These are phyloP conservation scores for Aurantiochytrium sp. DNA, from an alignment of 108 stramenopile species.

Conservation along the genomic window DNA sequence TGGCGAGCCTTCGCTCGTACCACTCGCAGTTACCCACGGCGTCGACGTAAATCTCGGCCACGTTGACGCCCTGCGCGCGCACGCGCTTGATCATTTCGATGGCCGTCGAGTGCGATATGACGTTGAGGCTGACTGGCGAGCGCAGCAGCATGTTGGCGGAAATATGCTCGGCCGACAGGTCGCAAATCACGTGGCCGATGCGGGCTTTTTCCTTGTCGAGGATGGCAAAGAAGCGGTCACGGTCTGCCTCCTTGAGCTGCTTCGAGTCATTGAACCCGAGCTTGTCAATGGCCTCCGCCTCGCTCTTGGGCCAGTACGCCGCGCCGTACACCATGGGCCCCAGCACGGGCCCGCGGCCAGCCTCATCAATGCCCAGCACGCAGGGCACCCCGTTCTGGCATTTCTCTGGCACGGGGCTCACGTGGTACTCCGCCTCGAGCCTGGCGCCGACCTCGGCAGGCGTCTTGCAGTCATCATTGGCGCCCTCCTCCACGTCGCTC, in stretches of 20 bases:
- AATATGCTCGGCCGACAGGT: constrained; percentile 71
- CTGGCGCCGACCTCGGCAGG: not conserved
- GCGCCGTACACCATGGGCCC: constrained; percentile 74
- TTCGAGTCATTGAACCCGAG: constrained; percentile 76
- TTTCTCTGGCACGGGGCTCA: constrained; percentile 7
- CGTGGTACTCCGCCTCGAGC: not conserved
- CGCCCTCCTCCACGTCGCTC: not conserved
- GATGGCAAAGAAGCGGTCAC: constrained; percentile 58
- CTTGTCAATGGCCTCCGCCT: constrained; percentile 29
- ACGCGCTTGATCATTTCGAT: constrained; percentile 72
- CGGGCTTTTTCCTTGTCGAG: constrained; percentile 43
- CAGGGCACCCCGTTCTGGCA: not conserved
- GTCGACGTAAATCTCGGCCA: constrained; percentile 69
- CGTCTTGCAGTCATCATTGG: too few relatives aligned
- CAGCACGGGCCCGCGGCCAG: constrained; percentile 37
- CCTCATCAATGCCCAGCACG: constrained; percentile 37
- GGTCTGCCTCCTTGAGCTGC: constrained; percentile 63
- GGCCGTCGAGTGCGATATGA: constrained; percentile 72
- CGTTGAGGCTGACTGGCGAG: constrained; percentile 74
- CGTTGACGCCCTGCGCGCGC: constrained; percentile 56
- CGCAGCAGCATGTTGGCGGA: constrained; percentile 72
- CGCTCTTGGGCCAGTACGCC: constrained; percentile 68
- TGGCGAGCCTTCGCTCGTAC: constrained; percentile 65
- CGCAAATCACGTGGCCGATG: constrained; percentile 71
- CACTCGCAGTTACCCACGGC: constrained; percentile 72